Conservation (phyloP, 2,329 filamentous ascomycete species). For the Arachnopeziza araneosa region DNA sequence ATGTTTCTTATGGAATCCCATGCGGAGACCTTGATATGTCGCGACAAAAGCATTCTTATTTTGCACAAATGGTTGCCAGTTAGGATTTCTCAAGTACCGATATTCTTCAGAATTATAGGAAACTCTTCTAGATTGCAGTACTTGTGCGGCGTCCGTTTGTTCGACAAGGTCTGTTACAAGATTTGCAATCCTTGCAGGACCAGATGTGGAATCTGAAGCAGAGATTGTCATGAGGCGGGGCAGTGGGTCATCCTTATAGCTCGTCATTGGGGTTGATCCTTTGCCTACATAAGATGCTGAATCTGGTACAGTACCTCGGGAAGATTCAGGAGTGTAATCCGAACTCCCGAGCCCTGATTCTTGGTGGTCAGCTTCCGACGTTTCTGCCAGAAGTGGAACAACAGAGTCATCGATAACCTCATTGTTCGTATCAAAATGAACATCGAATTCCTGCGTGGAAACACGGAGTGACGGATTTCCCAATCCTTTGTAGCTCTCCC, state of each 20-base stretch:
- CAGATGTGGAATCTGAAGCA: background rate
- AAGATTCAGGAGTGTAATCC: background rate
- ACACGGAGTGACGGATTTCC: background rate
- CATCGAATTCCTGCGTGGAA: background rate
- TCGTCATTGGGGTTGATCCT: background rate
- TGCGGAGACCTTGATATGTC: background rate
- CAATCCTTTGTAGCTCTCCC: background rate
- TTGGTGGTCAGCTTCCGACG: background rate
- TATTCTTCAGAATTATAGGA: background rate
- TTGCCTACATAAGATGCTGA: background rate
- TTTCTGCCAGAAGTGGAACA: background rate
- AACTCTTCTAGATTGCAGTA: background rate
- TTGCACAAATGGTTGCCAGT: background rate
- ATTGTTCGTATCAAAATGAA: background rate
- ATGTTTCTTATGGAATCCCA: background rate
- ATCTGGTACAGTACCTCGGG: background rate
- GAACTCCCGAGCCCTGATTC: background rate
- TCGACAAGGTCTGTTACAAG: background rate
- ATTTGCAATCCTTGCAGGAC: background rate
- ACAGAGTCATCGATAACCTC: background rate
- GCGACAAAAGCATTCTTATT: background rate
- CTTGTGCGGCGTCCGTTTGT: no score
- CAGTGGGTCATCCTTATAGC: background rate
- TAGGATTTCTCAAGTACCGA: background rate
- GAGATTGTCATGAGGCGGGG: background rate